Evolutionary conservation across 2,329 filamentous ascomycete species (phyloP).

Genomic region (Colletotrichum sp.): DNA sequence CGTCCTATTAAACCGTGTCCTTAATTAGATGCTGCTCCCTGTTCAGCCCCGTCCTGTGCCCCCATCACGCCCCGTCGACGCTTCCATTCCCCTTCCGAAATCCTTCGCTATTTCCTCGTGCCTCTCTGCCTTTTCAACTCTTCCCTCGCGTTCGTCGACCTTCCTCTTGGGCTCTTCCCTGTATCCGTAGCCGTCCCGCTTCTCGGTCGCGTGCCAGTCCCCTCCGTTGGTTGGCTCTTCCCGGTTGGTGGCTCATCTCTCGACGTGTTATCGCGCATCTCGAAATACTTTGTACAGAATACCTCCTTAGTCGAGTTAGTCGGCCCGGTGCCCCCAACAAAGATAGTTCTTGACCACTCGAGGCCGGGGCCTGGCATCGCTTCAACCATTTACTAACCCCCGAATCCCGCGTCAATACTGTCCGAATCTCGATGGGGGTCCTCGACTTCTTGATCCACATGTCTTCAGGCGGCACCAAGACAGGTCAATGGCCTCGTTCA

Average conservation of each 20-base stretch:
- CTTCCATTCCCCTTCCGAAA: neutral
- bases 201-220: neutral
- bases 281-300: neutral
- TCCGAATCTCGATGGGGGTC: neutral
- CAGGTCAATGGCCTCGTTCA: neutral
- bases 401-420: neutral
- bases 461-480: neutral
- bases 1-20: conserved; percentile 11
- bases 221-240: neutral
- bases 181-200: neutral
- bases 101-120: neutral
- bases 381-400: neutral
- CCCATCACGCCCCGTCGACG: neutral
- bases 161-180: neutral
- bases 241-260: neutral
- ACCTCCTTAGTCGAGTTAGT: conserved; percentile 14
- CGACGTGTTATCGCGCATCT: neutral
- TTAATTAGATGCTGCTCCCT: conserved; percentile 1
- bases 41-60: neutral
- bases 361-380: neutral
- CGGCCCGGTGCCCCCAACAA: neutral
- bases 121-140: neutral
- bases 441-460: neutral
- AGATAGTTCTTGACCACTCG: neutral
- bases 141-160: neutral